Conservation (phyloP, 305 asterid species). For the Ilex paraguariensis region DNA sequence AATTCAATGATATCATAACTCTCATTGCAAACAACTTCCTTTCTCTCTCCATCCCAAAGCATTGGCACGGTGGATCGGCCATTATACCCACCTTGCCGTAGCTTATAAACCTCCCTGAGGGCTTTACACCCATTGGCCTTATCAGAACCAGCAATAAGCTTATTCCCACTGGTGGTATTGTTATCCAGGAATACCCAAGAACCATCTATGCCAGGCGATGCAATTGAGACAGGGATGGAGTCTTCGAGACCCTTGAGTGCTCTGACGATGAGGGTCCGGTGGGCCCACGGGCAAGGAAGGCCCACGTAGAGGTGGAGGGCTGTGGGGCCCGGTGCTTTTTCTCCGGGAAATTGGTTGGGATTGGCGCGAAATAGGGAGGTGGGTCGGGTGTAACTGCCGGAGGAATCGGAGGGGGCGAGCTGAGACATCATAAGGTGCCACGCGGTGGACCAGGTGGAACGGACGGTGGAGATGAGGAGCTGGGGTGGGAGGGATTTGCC, state of each 20-base stretch:
- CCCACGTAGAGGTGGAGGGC: constrained; percentile 39
- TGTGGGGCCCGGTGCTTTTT: constrained; percentile 37
- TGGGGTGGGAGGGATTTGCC: constrained; percentile 89
- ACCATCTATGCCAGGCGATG: constrained; percentile 75
- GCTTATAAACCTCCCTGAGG: constrained; percentile 59
- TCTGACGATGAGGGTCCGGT: constrained; percentile 87
- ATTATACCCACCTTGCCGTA: constrained; percentile 55
- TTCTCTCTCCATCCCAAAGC: constrained; percentile 67
- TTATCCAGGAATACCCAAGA: constrained; percentile 57
- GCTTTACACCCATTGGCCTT: constrained; percentile 60
- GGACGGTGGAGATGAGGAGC: constrained; percentile 89
- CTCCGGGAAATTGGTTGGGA: constrained; percentile 15
- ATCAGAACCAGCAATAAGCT: constrained; percentile 45
- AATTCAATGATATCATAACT: constrained; percentile 72
- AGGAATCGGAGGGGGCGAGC: constrained; percentile 85
- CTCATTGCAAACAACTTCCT: constrained; percentile 77
- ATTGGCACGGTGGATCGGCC: constrained; percentile 88
- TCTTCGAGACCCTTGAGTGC: constrained; percentile 81
- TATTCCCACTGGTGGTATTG: constrained; percentile 10
- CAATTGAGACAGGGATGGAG: constrained; percentile 59
- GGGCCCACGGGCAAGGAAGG: constrained; percentile 58
- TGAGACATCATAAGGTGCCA: constrained; percentile 99
- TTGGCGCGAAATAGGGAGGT: constrained; percentile 61
- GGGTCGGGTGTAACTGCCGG: constrained; percentile 77
- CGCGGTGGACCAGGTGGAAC: constrained; percentile 75